Conservation (phyloP, 2,329 filamentous ascomycete genomes). For the Neopestalotiopsis rosae region DNA sequence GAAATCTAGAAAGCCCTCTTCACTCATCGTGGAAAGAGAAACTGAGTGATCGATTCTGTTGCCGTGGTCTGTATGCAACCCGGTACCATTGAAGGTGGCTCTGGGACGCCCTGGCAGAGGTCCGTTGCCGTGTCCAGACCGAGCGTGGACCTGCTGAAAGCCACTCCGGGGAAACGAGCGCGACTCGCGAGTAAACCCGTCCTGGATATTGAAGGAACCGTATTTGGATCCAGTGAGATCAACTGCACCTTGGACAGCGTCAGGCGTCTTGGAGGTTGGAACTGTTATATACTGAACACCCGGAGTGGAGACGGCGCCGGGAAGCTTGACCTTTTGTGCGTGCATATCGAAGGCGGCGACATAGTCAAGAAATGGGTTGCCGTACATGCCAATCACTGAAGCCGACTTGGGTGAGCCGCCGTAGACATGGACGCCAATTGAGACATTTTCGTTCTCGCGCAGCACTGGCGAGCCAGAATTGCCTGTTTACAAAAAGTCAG, state of each 20-base stretch:
- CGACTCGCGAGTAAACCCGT: neutral
- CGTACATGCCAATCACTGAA: neutral
- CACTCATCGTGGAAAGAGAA: too few relatives aligned
- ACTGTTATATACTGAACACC: neutral
- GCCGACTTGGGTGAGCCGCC: neutral
- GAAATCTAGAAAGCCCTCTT: too few relatives aligned
- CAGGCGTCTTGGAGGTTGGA: neutral
- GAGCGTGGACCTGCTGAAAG: neutral
- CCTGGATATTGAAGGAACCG: neutral
- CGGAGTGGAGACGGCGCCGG: neutral
- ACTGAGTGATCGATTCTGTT: too few relatives aligned
- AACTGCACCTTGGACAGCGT: neutral
- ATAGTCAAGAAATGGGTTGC: neutral
- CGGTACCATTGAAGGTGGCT: too few relatives aligned
- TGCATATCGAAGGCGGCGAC: neutral
- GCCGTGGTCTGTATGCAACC: too few relatives aligned
- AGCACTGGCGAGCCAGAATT: neutral
- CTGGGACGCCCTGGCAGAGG: too few relatives aligned
- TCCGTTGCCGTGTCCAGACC: neutral
- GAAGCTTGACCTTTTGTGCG: neutral
- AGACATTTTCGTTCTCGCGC: neutral
- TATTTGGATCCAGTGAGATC: neutral
- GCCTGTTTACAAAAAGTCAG: neutral
- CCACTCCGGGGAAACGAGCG: neutral
- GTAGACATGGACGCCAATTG: neutral